phyloP scores from a whole-genome alignment of 805 yeast genomes.

The Scheffersomyces spartinae region DNA sequence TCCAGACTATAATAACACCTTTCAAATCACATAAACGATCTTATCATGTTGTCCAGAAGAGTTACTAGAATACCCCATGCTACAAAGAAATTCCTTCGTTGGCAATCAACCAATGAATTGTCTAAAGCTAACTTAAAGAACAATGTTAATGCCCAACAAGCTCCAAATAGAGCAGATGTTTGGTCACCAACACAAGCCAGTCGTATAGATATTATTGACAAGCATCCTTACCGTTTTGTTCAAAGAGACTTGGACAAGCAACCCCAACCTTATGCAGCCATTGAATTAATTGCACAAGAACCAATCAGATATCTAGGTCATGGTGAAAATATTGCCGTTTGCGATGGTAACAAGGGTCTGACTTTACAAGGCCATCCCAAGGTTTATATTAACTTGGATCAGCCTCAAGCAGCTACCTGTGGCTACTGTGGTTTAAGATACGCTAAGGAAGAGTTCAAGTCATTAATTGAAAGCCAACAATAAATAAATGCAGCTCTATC shows the following conservation, averaged over 20 bases:
- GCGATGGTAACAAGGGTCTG: constrained; percentile 67
- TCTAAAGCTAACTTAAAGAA: too few relatives aligned
- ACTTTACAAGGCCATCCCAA: constrained; percentile 76
- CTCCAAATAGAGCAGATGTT: constrained; percentile 60
- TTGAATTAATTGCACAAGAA: constrained; percentile 65
- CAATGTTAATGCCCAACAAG: constrained; percentile 39
- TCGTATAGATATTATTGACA: constrained; percentile 41
- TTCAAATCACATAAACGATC: too few relatives aligned
- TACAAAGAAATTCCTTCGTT: too few relatives aligned
- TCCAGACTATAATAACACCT: too few relatives aligned
- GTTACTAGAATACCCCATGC: too few relatives aligned
- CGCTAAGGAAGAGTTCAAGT: constrained; percentile 41
- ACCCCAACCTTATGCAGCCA: constrained; percentile 77
- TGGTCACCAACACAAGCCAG: constrained; percentile 67
- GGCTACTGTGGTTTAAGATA: constrained; percentile 72
- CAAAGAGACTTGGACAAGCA: constrained; percentile 58
- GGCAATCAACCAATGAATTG: too few relatives aligned
- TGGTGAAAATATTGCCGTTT: constrained; percentile 53
- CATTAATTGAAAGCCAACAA: constrained; percentile 28
- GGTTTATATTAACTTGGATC: constrained; percentile 70
- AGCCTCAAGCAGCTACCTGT: constrained; percentile 60
- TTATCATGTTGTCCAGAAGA: too few relatives aligned
- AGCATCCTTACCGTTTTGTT: constrained; percentile 50
- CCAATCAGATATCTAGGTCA: constrained; percentile 54
- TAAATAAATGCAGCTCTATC: too few relatives aligned